Base-by-base conservation (phyloP, 1,139 yeast species). In the Yamadazyma conglobata region DNA sequence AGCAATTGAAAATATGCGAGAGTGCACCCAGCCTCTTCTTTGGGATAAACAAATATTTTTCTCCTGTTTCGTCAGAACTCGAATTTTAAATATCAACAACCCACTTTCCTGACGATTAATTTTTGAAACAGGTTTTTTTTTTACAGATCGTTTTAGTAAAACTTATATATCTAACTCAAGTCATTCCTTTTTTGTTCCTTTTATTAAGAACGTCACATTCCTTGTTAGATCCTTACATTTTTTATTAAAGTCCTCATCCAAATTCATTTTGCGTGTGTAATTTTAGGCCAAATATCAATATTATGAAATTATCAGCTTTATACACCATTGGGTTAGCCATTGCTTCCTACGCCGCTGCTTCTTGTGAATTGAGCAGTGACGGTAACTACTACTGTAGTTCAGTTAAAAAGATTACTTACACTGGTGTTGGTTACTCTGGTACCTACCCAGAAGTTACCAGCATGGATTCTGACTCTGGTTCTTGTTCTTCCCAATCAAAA, bases 341-440 rank as follows among this genome's bases (percentile, higher is more conserved):
- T 45, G 35, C 56, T 38, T 14, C 51, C 42, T 23, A 44, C 38
- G 47, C 54, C 44, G n/a, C 53, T 47, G 41, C 56, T 46, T 31
- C 31, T 8, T 44, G 48, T 42, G 34, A 65, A 25, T 31, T 35
- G 25, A 56, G 60, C 40, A 64, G 62, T 30, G 68, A 60, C 38
- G 96, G 96, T 43, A 87, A 86, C 72, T 84, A 81, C 69, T 88
- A 82, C 73, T 87, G 96, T 64, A 60, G 73, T 42, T 57, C 75
- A 42, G 84, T 87, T 37, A 50, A 63, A 39, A 87, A 85, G 44
- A 73, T 89, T 43, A 64, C 70, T 38, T 91, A 84, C 68, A 48
- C 68, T 34, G 77, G 77, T 42, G 73, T 82, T 28, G 93, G 93
- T 3, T 83, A 67, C 49, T 60, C 73, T 8, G 93, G 93, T 27